phyloP scores from a whole-genome alignment of 2,329 filamentous ascomycete species.

The Penicillium sp. region DNA sequence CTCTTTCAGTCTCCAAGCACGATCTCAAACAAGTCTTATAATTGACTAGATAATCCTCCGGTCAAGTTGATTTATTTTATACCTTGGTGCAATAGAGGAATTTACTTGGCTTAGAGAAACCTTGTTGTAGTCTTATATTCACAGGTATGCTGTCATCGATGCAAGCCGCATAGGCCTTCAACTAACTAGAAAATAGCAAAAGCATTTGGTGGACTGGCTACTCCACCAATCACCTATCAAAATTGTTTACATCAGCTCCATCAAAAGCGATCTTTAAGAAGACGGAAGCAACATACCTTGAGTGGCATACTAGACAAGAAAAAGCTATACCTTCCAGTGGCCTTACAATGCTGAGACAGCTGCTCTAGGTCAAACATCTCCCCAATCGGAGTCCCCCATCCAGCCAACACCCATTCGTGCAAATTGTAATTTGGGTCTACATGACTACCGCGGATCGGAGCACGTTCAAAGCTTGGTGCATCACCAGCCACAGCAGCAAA shows the following conservation, averaged over 20 bases:
- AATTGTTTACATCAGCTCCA: neutral
- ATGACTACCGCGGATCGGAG: slow-evolving; percentile 33
- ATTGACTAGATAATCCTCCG: neutral
- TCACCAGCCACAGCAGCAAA: slow-evolving; percentile 42
- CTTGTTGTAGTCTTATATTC: neutral
- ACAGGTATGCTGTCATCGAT: no score
- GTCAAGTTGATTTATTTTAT: neutral
- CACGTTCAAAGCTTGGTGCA: slow-evolving; percentile 39
- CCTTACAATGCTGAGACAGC: slow-evolving; percentile 36
- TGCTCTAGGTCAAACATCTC: slow-evolving; percentile 42
- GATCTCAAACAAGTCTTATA: neutral
- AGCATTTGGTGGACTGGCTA: slow-evolving; percentile 31
- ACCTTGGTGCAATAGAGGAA: no score
- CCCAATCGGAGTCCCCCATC: slow-evolving; percentile 39
- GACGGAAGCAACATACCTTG: slow-evolving; percentile 28
- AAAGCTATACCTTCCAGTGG: slow-evolving; percentile 37
- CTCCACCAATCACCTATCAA: slow-evolving; percentile 27
- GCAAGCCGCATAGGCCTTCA: neutral
- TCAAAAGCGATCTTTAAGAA: neutral
- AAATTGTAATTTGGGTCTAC: slow-evolving; percentile 31
- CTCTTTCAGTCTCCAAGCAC: neutral
- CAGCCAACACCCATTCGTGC: slow-evolving; percentile 38
- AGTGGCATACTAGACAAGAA: slow-evolving; percentile 40
- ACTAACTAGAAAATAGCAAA: slow-evolving; percentile 28
- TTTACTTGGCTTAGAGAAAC: neutral